Conservation (phyloP, 139 green algal genomes). For the Gonium pectorale region DNA sequence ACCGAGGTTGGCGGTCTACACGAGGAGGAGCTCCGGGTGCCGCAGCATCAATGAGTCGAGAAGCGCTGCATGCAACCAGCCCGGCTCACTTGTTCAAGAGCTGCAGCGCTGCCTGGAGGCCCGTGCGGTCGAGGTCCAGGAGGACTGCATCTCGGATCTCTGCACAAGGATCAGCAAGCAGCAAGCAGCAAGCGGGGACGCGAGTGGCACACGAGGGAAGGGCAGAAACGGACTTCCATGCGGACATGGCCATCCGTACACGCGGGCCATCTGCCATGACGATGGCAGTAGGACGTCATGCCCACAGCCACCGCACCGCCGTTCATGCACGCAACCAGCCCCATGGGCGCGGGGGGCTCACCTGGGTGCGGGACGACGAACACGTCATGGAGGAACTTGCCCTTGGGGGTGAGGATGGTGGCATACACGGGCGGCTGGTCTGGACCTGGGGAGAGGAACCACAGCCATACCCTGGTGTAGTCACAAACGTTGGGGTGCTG, state of each 20-base stretch:
- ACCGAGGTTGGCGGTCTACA: too few species aligned
- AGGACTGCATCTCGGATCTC: constrained; percentile 52
- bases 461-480: too few species aligned
- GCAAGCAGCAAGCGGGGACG: background rate
- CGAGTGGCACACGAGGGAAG: too few species aligned
- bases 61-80: background rate
- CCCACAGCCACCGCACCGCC: too few species aligned
- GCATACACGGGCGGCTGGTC: constrained; percentile 66
- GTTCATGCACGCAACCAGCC: too few species aligned
- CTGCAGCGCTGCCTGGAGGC: constrained; percentile 47
- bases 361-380: constrained; percentile 69
- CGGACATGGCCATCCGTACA: too few species aligned
- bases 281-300: too few species aligned
- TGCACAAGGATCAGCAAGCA: background rate
- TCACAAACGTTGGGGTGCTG: too few species aligned
- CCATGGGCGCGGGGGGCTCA: too few species aligned
- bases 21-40: too few species aligned
- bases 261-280: too few species aligned
- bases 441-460: background rate
- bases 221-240: too few species aligned
- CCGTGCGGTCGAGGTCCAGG: constrained; percentile 66
- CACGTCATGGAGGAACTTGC: constrained; percentile 82
- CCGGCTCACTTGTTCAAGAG: constrained; percentile 57
- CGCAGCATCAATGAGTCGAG: background rate
- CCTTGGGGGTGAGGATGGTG: constrained; percentile 80